Base-by-base conservation (phyloP, 176 grass and related monocot species). In the Oryza brachyantha region DNA sequence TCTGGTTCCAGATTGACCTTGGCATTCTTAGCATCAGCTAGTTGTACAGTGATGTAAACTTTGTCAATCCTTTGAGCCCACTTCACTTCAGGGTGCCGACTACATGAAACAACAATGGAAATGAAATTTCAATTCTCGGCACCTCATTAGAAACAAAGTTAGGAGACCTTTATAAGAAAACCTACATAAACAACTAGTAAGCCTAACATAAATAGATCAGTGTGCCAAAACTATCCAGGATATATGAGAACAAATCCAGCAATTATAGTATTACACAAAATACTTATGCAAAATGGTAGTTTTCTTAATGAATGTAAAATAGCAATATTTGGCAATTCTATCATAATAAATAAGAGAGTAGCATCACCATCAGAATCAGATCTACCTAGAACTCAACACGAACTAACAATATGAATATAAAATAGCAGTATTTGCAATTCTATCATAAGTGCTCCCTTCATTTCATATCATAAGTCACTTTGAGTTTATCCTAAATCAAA, bases 61-160 rank as follows among this genome's bases (percentile, higher is more conserved):
- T 99, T 91, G 86, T 99, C 96, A 38, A 90, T 65, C 79, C 96
- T 95, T 68, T 99, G 89, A 27, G 96, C 96, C 96, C 92, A 95
- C 88, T 85, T 93, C 60, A 95, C 81, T 82, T 92, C 90, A 37
- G 95, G 95, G 67, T 90, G 82, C 21, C 95, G 87, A 85, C 89
- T 97, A 85, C 71, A 79, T 46, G 77, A 88, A 74, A 68, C 4
- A 13, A 42, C 32, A 50, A 63, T 28, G 17, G 8, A 50, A 61
- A 52, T 27, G 32, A 68, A 80, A 77, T 35, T 8, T 35, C 74
- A 62, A 35, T 62, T 5, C 27, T 28, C 38, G 52, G 12, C 52
- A 55, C 10, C 1, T 70, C 38, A 21, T 3, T 61, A 28, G 42
- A 57, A 80, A 66, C n/a, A 79, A 13, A 77, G 1, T 31, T 25